Percentiles rank a stretch among this genome's conserved stretches.
phyloP scores from a whole-genome alignment of 148 eudicot species.

The Vaccinium myrtillus region DNA sequence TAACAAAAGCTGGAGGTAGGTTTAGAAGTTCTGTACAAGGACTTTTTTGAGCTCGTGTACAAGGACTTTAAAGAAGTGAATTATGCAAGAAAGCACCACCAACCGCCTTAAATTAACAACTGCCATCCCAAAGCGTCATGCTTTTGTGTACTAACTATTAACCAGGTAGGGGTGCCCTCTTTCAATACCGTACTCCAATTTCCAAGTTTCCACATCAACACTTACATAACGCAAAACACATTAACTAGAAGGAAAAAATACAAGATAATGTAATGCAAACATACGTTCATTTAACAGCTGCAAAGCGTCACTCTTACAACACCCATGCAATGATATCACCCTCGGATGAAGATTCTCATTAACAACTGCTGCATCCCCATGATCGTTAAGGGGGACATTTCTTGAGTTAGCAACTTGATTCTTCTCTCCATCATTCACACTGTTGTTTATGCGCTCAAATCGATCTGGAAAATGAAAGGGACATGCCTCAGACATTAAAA shows the following conservation, averaged over 20 bases:
- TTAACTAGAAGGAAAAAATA: neutral
- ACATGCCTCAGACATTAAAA: neutral
- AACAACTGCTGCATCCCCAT: constrained; percentile 34
- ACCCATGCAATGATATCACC: constrained; percentile 53
- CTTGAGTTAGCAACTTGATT: constrained; percentile 36
- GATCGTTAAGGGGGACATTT: constrained; percentile 28
- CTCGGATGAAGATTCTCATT: constrained; percentile 38
- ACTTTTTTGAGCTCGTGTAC: neutral
- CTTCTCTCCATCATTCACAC: constrained; percentile 54
- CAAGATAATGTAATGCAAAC: constrained; percentile 17
- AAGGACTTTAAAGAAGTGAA: neutral
- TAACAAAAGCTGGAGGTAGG: neutral
- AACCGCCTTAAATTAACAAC: neutral
- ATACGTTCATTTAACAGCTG: constrained; percentile 67
- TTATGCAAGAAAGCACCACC: neutral
- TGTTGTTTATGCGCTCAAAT: constrained; percentile 44
- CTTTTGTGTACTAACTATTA: neutral
- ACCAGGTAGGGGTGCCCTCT: neutral
- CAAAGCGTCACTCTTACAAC: constrained; percentile 55
- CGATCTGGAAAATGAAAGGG: constrained; percentile 35
- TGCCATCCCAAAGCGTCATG: neutral
- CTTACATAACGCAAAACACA: neutral
- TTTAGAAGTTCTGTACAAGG: neutral
- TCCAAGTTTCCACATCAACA: neutral
- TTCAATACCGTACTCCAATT: neutral